Base-by-base conservation (phyloP, 192 early-diverging fungal species). In the Rhizophagus clarus region DNA sequence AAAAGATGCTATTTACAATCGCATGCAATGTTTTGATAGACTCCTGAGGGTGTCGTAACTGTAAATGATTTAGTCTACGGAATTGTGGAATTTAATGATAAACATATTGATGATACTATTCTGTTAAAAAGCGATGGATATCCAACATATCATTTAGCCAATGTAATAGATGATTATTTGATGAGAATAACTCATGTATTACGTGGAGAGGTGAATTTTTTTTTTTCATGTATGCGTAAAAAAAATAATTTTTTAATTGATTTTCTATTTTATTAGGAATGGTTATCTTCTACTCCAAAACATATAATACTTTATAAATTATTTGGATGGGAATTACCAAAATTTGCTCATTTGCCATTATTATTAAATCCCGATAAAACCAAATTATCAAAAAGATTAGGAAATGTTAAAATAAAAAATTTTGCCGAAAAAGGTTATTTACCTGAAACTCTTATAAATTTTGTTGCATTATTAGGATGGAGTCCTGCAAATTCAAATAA, bases 101-200 rank as follows among this genome's bases (percentile, higher is more conserved):
- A 87, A 49, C 87, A 88, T 9, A 86, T 98, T 29, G 97, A 98
- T 71, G 97, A 98, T 86, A 88, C 91, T 11, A 92, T 98, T 66
- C 78, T 98, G 15, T 85, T 98, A 63, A 98, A 98, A 81, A 94
- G 94, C 78, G 96, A 97, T 81, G 97, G 97, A 4, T 88, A 89
- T 72, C 94, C 97, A 7, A 98, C 97, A 0, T 98, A 98, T 81
- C 97, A 98, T 79, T 87, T 98, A 49, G 97, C 97, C 1, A 97
- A 96, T 80, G 97, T 98, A 1, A 93, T 97, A 1, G 97, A 98
- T 81, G 97, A 98, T 80, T 91, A 95, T 70, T 64, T 90, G 11
- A 98, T 98, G 97, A 87, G 87, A 14, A 94, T 98, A 63, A 95
- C 96, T 2, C 96, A 97, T 82, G 96, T 98, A 22, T 82, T 98